Base-by-base conservation (phyloP, 768 basidiomycete species). In the Boletus reticulatus region DNA sequence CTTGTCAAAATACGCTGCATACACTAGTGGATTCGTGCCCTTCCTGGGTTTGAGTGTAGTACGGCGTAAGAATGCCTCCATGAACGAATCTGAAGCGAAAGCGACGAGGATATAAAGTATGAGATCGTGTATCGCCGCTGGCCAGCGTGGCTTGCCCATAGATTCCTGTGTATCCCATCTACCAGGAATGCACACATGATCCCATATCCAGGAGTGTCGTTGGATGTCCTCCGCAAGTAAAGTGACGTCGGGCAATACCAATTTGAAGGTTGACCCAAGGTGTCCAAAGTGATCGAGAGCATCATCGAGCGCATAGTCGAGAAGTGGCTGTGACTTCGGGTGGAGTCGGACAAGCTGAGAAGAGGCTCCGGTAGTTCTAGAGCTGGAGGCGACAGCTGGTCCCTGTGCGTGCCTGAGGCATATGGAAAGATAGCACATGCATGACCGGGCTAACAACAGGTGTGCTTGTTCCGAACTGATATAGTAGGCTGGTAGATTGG, bases 391-490 rank as follows among this genome's bases (percentile, higher is more conserved):
- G 2, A 8, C 5, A 6, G n/a, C n/a, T 13, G 41, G 9, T 13
- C 10, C 8, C 7, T 27, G 37, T 8, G 11, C 43, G 16, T 11
- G 16, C 17, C 16, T 34, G 17, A 55, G 48, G 34, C 48, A 51
- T 31, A 55, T 38, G 9, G 53, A 55, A 7, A 55, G 37, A 22
- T 55, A 55, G 27, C 48, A 55, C 48, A 55, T 50, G 48, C 48
- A 55, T 6, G 42, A 50, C 14, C n/a, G 48, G 2, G 27, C 32
- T 12, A 55, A 14, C 13, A 16, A 24, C 11, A 51, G 13, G 34
- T 55, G 48, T n/a, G 53, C 53, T 14, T 1, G n/a, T 17, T 55
- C 42, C 42, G 1, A 20, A 19, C 2, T 22, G 27, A 55, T 38
- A 29, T 50, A 27, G 22, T 50, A 43, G 11, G 7, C 19, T 2